Percentiles rank a stretch among this genome's conserved stretches.
phyloP scores from a whole-genome alignment of 345 rosid genomes.

The Arabidopsis suecica region DNA sequence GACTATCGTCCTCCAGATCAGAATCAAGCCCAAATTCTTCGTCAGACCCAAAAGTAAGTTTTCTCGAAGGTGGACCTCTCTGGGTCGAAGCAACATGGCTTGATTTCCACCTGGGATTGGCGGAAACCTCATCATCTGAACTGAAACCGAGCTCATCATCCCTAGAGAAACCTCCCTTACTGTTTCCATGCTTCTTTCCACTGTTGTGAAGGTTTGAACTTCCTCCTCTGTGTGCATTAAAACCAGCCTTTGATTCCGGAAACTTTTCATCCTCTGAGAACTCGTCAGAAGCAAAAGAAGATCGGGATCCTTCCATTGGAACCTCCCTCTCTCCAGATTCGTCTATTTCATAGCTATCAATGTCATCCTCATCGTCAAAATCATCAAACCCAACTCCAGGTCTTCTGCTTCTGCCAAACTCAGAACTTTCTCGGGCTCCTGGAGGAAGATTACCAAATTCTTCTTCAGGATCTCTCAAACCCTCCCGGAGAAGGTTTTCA shows the following conservation, averaged over 20 bases:
- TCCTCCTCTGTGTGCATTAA: conserved; percentile 39
- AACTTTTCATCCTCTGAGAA: conserved; percentile 54
- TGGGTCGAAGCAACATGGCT: conserved; percentile 66
- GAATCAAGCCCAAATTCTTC: conserved; percentile 63
- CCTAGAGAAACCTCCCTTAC: conserved; percentile 48
- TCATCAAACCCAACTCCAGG: conserved; percentile 82
- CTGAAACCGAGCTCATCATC: conserved; percentile 59
- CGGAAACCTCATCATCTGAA: conserved; percentile 65
- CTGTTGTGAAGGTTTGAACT: conserved; percentile 36
- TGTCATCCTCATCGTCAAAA: conserved; percentile 90
- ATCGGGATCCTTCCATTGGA: conserved; percentile 35
- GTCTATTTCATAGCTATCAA: conserved; percentile 90
- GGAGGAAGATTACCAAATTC: conserved; percentile 45
- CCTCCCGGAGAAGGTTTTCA: conserved; percentile 47
- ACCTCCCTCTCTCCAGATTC: conserved; percentile 46
- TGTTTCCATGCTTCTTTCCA: conserved; percentile 46
- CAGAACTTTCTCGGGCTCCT: conserved; percentile 56
- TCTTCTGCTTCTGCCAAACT: conserved; percentile 43
- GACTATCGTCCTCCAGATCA: conserved; percentile 59
- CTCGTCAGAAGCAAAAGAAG: conserved; percentile 43
- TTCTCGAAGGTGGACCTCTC: conserved; percentile 48
- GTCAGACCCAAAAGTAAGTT: conserved; percentile 73
- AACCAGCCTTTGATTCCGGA: conserved; percentile 54
- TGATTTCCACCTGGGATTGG: conserved; percentile 70
- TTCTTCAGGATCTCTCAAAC: conserved; percentile 50